Conservation (phyloP, 2,329 filamentous ascomycete species). For the Akanthomyces dipterigenus region DNA sequence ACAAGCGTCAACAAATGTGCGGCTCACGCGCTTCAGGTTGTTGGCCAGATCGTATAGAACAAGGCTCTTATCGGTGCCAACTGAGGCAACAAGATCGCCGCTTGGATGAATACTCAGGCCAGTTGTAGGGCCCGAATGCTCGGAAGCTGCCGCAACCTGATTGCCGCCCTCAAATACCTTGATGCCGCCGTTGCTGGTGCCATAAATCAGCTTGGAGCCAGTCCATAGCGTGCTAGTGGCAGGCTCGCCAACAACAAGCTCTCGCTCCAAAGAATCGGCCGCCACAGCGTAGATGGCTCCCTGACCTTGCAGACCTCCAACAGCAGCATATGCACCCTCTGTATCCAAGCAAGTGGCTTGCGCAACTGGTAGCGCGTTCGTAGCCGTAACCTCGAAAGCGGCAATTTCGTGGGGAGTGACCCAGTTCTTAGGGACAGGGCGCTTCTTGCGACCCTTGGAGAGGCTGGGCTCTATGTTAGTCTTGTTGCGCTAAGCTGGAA, state of each 20-base stretch:
- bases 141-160: conserved; percentile 63
- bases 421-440: conserved; percentile 79
- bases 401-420: conserved; percentile 65
- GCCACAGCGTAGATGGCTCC: conserved; percentile 70
- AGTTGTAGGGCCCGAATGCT: conserved; percentile 76
- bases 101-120: conserved; percentile 76
- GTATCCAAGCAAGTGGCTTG: conserved; percentile 44
- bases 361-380: conserved; percentile 40
- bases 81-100: conserved; percentile 75
- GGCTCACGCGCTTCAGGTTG: conserved; percentile 61
- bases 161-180: conserved; percentile 71
- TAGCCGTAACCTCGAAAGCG: conserved; percentile 37
- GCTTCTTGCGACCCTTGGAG: conserved; percentile 83
- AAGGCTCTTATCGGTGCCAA: conserved; percentile 87
- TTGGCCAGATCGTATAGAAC: conserved; percentile 74
- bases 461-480: conserved; percentile 48
- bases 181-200: conserved; percentile 68
- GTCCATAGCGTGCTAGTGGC: conserved; percentile 62
- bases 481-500: background rate
- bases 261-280: conserved; percentile 59
- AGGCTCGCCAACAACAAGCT: conserved; percentile 59
- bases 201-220: conserved; percentile 62
- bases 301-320: conserved; percentile 68
- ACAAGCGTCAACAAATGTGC: conserved; percentile 76
- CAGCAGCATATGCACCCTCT: conserved; percentile 58